Percentiles rank a stretch among this genome's conserved stretches.
These are phyloP conservation scores for Apiotrichum akiyoshidainum DNA, from an alignment of 1,284 basidiomycete genomes.

Conservation along the genomic window DNA sequence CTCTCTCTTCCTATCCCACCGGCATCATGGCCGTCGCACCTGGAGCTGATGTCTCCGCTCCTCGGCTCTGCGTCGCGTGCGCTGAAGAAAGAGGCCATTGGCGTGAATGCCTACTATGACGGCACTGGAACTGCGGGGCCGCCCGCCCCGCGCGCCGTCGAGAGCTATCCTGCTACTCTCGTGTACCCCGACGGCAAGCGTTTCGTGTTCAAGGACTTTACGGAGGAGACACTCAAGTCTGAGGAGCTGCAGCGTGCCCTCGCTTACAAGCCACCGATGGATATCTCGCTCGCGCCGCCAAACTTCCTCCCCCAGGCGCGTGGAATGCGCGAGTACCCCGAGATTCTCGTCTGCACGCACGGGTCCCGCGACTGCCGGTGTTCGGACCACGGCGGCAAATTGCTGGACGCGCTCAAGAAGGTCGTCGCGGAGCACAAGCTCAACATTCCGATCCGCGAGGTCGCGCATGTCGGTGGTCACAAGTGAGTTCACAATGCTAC, in stretches of 20 bases:
- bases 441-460: conserved; percentile 57
- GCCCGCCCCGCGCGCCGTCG: conserved; percentile 12
- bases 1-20: conserved; percentile 40
- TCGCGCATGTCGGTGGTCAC: conserved; percentile 79
- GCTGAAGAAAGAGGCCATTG: conserved; percentile 26
- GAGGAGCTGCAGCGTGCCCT: conserved; percentile 7
- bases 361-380: conserved; percentile 69
- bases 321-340: conserved; percentile 45
- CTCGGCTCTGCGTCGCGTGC: conserved; percentile 18
- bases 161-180: conserved; percentile 35
- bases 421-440: conserved; percentile 36
- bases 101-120: conserved; percentile 42
- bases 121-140: conserved; percentile 14
- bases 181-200: conserved; percentile 36
- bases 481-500: conserved; percentile 55
- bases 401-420: conserved; percentile 44
- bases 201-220: conserved; percentile 22
- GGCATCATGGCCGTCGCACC: conserved; percentile 36
- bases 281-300: not conserved
- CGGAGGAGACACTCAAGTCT: conserved; percentile 15
- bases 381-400: conserved; percentile 59
- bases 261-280: conserved; percentile 17
- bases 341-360: conserved; percentile 71
- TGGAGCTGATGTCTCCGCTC: conserved; percentile 38
- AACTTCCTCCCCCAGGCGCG: conserved; percentile 4